phyloP scores from a whole-genome alignment of 345 rosid species.

The Sapria himalayana region DNA sequence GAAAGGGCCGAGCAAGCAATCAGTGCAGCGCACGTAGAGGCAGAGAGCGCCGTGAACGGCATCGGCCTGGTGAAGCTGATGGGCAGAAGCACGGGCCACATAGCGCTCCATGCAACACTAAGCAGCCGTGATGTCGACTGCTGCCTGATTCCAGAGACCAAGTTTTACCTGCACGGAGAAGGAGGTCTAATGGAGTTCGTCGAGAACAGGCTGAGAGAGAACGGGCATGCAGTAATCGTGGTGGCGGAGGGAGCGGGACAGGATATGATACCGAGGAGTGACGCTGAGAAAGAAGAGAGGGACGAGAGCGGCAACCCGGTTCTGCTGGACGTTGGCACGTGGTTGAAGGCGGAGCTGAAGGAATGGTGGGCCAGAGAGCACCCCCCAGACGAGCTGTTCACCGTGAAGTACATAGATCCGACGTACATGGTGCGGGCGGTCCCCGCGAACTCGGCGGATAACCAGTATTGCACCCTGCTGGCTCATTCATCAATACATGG shows the following conservation, averaged over 20 bases:
- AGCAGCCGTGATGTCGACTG: conserved; percentile 94
- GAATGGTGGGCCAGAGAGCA: conserved; percentile 60
- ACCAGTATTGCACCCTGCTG: conserved; percentile 58
- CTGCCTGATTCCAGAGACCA: conserved; percentile 59
- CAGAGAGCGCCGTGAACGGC: conserved; percentile 84
- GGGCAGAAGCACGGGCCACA: conserved; percentile 92
- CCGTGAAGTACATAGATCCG: conserved; percentile 78
- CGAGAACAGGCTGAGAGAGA: conserved; percentile 21
- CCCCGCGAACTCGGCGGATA: conserved; percentile 67
- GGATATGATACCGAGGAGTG: conserved; percentile 49
- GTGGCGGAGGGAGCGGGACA: conserved; percentile 93
- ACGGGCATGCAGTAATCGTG: conserved; percentile 64
- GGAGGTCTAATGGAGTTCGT: conserved; percentile 69
- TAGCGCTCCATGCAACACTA: conserved; percentile 63
- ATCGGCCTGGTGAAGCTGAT: conserved; percentile 74
- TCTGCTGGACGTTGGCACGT: conserved; percentile 61
- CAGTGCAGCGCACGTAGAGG: conserved; percentile 71
- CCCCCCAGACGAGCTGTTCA: conserved; percentile 42
- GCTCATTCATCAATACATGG: conserved; percentile 89
- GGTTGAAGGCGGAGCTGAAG: conserved; percentile 60
- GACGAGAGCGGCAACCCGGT: conserved; percentile 73
- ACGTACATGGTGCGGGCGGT: conserved; percentile 90
- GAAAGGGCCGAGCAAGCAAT: conserved; percentile 86
- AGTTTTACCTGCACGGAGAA: conserved; percentile 48
- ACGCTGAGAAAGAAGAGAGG: conserved; percentile 40